Evolutionary conservation across 2,329 filamentous ascomycete genomes (phyloP).

Genomic region (Monilinia fructigena): DNA sequence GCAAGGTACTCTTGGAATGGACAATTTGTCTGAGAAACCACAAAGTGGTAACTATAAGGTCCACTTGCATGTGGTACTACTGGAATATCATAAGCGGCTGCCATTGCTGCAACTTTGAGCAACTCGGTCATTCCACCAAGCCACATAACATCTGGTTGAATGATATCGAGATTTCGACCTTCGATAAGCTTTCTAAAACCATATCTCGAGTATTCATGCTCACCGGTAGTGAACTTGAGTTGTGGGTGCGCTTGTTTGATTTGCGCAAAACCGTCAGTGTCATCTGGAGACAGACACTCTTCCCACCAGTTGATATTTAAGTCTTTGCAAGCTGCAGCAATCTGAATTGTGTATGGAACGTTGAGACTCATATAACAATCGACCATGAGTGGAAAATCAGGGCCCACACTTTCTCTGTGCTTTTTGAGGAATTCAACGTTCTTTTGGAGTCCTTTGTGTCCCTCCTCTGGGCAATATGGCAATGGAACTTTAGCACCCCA

Average conservation of each 20-base stretch:
- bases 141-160: conserved; percentile 98
- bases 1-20: conserved; percentile 96
- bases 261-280: conserved; percentile 84
- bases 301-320: conserved; percentile 97
- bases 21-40: conserved; percentile 87
- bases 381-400: conserved; percentile 89
- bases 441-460: conserved; percentile 75
- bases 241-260: conserved; percentile 89
- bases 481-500: conserved; percentile 87
- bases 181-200: conserved; percentile 94
- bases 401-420: conserved; percentile 80
- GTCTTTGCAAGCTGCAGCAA: conserved; percentile 78
- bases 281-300: conserved; percentile 87
- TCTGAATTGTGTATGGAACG: conserved; percentile 87
- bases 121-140: conserved; percentile 89
- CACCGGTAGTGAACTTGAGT: conserved; percentile 91
- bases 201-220: conserved; percentile 93
- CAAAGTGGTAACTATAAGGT: conserved; percentile 94
- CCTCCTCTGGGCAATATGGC: conserved; percentile 87
- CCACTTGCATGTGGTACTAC: conserved; percentile 94
- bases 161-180: conserved; percentile 86
- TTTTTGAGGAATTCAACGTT: conserved; percentile 85
- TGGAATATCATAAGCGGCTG: conserved; percentile 88
- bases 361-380: conserved; percentile 98
- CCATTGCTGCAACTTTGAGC: conserved; percentile 84